phyloP scores from a whole-genome alignment of 441 rosid genomes.

The Erysimum pusillum region DNA sequence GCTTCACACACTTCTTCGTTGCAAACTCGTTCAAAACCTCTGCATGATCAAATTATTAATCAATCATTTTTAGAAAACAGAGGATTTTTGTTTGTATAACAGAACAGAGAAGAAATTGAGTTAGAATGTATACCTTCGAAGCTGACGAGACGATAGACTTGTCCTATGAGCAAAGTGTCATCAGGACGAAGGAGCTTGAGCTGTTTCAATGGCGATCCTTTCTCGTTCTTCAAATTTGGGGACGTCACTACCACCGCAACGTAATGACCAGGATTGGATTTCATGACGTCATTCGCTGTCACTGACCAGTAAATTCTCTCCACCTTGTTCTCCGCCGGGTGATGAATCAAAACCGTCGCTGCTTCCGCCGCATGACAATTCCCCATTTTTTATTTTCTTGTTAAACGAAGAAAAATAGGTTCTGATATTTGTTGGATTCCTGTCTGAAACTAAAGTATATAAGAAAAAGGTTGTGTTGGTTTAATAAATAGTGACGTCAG shows the following conservation, averaged over 20 bases:
- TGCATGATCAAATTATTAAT: slow-evolving; percentile 26
- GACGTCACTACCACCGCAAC: slow-evolving; percentile 81
- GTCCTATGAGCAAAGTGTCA: slow-evolving; percentile 77
- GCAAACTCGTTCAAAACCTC: slow-evolving; percentile 85
- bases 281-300: slow-evolving; percentile 76
- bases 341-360: slow-evolving; percentile 83
- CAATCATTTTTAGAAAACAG: not conserved
- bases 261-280: slow-evolving; percentile 80
- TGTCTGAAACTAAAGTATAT: slow-evolving; percentile 32
- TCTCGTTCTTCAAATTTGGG: slow-evolving; percentile 53
- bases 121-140: slow-evolving; percentile 64
- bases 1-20: slow-evolving; percentile 76
- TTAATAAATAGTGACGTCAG: slow-evolving; percentile 38
- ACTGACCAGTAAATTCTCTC: slow-evolving; percentile 84
- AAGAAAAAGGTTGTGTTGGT: not conserved
- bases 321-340: slow-evolving; percentile 71
- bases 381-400: slow-evolving; percentile 58
- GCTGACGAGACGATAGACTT: slow-evolving; percentile 80
- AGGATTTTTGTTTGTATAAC: not conserved
- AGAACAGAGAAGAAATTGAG: not conserved
- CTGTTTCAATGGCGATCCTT: slow-evolving; percentile 71
- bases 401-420: not conserved
- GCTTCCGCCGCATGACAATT: slow-evolving; percentile 94
- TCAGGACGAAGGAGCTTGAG: slow-evolving; percentile 87
- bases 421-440: slow-evolving; percentile 24